Percentiles rank a stretch among this genome's conserved stretches.
Conservation (phyloP, 306 rosid genomes). For the Glycine tomentella region DNA sequence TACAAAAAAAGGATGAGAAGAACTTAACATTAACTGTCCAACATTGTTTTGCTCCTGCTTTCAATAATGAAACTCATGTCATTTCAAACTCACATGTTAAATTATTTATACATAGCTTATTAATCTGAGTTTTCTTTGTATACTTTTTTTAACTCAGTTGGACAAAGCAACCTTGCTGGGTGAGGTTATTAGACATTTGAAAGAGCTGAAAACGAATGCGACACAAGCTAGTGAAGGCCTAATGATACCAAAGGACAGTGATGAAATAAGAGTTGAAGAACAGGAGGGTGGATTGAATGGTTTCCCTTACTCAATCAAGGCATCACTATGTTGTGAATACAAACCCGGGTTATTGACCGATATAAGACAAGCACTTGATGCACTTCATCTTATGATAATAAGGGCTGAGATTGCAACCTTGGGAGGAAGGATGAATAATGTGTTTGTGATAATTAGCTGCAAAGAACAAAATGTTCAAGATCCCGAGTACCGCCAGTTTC, state of each 20-base stretch:
- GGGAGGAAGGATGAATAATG: constrained; percentile 75
- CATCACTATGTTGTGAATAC: constrained; percentile 70
- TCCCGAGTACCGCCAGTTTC: constrained; percentile 52
- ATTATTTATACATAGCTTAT: no score
- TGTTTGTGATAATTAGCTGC: constrained; percentile 64
- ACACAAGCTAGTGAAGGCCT: constrained; percentile 63
- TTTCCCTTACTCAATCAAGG: constrained; percentile 62
- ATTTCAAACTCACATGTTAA: not conserved
- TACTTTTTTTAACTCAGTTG: constrained; percentile 55
- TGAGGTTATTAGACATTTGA: constrained; percentile 56
- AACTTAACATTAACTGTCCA: not conserved
- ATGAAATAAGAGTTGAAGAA: constrained; percentile 74
- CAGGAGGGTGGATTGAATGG: constrained; percentile 61
- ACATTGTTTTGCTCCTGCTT: constrained; percentile 8
- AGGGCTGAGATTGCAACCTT: constrained; percentile 74
- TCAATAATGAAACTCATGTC: constrained; percentile 30
- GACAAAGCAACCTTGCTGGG: constrained; percentile 64
- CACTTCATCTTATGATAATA: constrained; percentile 64
- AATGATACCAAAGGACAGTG: constrained; percentile 65
- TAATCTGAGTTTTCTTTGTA: no score
- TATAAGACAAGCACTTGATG: constrained; percentile 67
- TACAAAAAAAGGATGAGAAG: not conserved
- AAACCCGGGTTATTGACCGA: constrained; percentile 62
- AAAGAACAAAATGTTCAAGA: constrained; percentile 53
- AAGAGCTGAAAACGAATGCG: constrained; percentile 56